Evolutionary conservation across 805 yeast genomes (phyloP).

Genomic region (Pichia rugopelliculosa): DNA sequence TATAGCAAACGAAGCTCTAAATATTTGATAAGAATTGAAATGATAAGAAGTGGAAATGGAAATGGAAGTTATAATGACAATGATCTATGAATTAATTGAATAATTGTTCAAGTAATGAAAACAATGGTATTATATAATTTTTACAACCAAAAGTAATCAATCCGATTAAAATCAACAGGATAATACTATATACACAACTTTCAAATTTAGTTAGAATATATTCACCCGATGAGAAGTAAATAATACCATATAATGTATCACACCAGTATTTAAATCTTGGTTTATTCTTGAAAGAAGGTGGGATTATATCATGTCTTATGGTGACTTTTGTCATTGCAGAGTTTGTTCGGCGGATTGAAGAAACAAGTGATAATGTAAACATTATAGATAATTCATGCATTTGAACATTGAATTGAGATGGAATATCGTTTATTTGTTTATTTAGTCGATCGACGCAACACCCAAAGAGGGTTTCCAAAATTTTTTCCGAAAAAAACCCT

Average conservation of each 20-base stretch:
- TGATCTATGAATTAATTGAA: not conserved
- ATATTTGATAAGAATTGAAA: not conserved
- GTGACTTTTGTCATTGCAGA: constrained; percentile 4
- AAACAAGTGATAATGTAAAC: not conserved
- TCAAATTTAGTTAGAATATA: constrained; percentile 3
- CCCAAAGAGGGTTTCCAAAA: too few species aligned
- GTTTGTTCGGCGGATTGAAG: not conserved
- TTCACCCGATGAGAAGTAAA: not conserved
- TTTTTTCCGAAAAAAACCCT: too few species aligned
- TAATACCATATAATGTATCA: not conserved
- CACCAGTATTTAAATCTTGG: not conserved
- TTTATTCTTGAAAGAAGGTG: not conserved
- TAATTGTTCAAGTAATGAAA: not conserved
- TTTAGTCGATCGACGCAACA: too few species aligned
- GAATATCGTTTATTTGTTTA: too few species aligned
- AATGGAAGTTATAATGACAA: too few species aligned
- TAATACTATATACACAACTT: not conserved
- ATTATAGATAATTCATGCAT: too few species aligned
- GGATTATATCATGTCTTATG: not conserved
- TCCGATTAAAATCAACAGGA: not conserved
- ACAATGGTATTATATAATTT: constrained; percentile 6
- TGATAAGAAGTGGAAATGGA: too few species aligned
- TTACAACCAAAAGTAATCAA: constrained; percentile 3
- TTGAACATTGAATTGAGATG: too few species aligned
- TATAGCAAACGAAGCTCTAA: too few species aligned